A percentile compares a stretch with the other conserved stretches of the same genome.
phyloP scores from a whole-genome alignment of 768 basidiomycete species.

The Boletus insuetus region DNA sequence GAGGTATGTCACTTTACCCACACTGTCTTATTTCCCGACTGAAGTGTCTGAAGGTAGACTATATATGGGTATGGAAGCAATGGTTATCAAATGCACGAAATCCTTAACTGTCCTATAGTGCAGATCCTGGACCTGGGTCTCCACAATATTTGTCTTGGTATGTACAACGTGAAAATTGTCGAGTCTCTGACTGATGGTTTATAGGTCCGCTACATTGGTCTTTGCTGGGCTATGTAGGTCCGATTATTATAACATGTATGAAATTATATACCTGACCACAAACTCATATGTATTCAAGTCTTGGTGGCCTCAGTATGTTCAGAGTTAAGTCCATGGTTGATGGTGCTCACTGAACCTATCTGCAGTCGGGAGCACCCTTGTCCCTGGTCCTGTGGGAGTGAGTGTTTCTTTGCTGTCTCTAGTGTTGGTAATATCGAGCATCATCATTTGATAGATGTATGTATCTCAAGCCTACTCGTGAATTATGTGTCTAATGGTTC shows the following conservation, averaged over 20 bases:
- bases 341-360: neutral
- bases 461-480: neutral
- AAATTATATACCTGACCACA: neutral
- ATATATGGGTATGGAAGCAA: conserved; percentile 14
- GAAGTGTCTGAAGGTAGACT: conserved; percentile 6
- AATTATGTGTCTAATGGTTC: neutral
- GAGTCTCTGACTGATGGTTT: neutral
- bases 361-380: neutral
- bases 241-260: neutral
- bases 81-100: too few species aligned
- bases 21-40: neutral
- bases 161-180: neutral
- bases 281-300: neutral
- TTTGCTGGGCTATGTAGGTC: conserved; percentile 2
- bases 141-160: conserved; percentile 8
- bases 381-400: neutral
- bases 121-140: conserved; percentile 10
- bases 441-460: neutral
- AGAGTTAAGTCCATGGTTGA: too few species aligned
- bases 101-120: neutral
- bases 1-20: neutral
- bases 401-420: neutral
- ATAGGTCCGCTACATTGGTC: conserved; percentile 4
- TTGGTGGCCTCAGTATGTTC: neutral
- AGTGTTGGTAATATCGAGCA: neutral